A percentile compares a stretch with the other conserved stretches of the same genome.
These are phyloP conservation scores for Phlyctochytrium planicorne DNA, from an alignment of 192 early-diverging fungal genomes.

Conservation along the genomic window DNA sequence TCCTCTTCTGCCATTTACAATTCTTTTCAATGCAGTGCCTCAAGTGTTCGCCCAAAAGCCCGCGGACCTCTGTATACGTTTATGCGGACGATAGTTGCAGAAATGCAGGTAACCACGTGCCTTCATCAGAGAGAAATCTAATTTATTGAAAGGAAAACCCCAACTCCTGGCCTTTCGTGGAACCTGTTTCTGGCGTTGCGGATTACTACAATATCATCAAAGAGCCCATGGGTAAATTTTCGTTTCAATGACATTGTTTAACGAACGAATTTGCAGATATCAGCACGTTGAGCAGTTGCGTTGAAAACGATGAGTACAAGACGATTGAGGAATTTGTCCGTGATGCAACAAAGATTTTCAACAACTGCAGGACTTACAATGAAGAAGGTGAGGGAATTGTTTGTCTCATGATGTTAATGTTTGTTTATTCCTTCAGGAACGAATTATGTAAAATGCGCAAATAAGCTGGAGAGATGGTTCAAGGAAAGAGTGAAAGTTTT, in stretches of 20 bases:
- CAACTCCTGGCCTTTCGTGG: conserved; percentile 89
- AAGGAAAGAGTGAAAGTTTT: conserved; percentile 39
- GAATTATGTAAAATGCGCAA: conserved; percentile 31
- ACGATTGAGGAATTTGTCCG: conserved; percentile 79
- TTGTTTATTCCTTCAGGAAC: conserved; percentile 23
- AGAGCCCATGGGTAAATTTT: conserved; percentile 85
- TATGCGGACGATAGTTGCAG: conserved; percentile 74
- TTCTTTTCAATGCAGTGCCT: conserved; percentile 10
- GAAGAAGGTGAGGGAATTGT: conserved; percentile 58
- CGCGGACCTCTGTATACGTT: conserved; percentile 60
- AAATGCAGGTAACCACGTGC: conserved; percentile 62
- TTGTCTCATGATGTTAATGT: conserved; percentile 73
- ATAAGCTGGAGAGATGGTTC: conserved; percentile 43
- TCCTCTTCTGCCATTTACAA: no score
- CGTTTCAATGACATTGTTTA: conserved; percentile 1
- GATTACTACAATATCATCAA: conserved; percentile 97
- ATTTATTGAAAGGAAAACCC: conserved; percentile 54
- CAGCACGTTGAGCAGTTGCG: conserved; percentile 75
- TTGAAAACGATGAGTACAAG: conserved; percentile 83
- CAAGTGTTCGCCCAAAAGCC: conserved; percentile 38
- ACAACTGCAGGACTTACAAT: conserved; percentile 92
- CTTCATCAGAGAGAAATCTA: not conserved
- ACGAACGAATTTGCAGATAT: conserved; percentile 53
- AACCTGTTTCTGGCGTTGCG: conserved; percentile 89
- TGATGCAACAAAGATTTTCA: conserved; percentile 89